phyloP scores from a whole-genome alignment of 1,284 basidiomycete species.

The Cryptococcus maquisensis region DNA sequence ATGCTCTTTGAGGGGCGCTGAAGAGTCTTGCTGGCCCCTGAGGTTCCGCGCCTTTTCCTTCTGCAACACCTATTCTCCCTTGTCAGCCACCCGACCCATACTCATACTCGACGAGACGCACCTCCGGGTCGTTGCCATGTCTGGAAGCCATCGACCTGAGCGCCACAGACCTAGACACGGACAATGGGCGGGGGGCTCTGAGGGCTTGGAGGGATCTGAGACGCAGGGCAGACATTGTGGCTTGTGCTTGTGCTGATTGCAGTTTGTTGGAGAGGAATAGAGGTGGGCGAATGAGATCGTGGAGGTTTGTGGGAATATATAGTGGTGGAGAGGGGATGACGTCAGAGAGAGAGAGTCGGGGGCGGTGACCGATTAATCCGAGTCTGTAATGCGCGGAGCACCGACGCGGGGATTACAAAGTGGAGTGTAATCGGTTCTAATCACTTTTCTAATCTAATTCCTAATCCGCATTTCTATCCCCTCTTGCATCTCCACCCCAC shows the following conservation, averaged over 20 bases:
- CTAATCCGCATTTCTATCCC: slow-evolving; percentile 1
- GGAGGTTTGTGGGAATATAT: background rate
- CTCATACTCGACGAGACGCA: slow-evolving; percentile 2
- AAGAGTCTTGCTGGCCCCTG: slow-evolving; percentile 27
- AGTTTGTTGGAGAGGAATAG: background rate
- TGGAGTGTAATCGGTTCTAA: background rate
- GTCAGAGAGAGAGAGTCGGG: background rate
- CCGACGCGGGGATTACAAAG: background rate
- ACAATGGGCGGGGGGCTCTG: background rate
- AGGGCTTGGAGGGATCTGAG: slow-evolving; percentile 7
- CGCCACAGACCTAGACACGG: background rate
- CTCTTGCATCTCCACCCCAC: background rate
- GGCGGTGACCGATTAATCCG: slow-evolving; percentile 1
- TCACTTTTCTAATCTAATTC: slow-evolving; percentile 1
- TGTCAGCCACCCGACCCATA: background rate
- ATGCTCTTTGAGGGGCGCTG: slow-evolving; percentile 32
- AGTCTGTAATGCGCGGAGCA: background rate
- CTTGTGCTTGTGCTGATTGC: background rate
- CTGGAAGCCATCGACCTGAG: slow-evolving; percentile 5
- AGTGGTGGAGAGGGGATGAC: background rate
- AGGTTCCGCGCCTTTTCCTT: slow-evolving; percentile 41
- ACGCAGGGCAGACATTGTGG: slow-evolving; percentile 8
- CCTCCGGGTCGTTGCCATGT: slow-evolving; percentile 12
- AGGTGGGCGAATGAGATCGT: background rate
- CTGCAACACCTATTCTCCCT: slow-evolving; percentile 19